A percentile compares a stretch with the other conserved stretches of the same genome.
phyloP scores from a whole-genome alignment of 1,139 yeast genomes.

The Hanseniaspora gamundiae region DNA sequence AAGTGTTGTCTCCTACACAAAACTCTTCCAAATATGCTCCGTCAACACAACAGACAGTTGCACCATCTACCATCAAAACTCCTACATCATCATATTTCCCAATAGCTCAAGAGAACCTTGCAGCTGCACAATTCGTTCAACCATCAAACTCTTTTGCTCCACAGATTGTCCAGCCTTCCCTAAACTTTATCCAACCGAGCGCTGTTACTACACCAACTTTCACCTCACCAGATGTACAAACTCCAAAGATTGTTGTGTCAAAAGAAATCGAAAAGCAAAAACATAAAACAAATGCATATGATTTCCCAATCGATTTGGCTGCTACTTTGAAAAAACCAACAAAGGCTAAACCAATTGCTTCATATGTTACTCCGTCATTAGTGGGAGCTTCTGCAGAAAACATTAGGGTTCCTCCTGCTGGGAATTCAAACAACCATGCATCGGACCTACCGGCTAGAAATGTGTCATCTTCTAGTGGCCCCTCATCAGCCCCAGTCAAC shows the following conservation, averaged over 20 bases:
- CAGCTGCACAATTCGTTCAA: not conserved
- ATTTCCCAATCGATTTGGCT: constrained; percentile 57
- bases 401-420: not conserved
- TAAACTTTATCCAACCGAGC: not conserved
- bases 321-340: constrained; percentile 21
- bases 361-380: constrained; percentile 5
- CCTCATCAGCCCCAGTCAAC: constrained; percentile 28
- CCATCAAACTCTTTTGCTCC: not conserved
- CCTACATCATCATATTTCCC: constrained; percentile 5
- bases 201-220: not conserved
- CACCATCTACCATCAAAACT: constrained; percentile 2
- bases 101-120: not conserved
- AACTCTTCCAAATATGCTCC: constrained; percentile 10
- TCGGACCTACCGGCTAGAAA: constrained; percentile 9
- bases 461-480: constrained; percentile 12
- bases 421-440: constrained; percentile 2
- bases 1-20: constrained; percentile 1
- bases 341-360: constrained; percentile 25
- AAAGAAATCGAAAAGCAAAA: constrained; percentile 34
- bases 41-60: not conserved
- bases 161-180: constrained; percentile 2
- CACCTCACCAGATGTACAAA: constrained; percentile 5
- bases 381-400: constrained; percentile 6
- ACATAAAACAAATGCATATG: constrained; percentile 63
- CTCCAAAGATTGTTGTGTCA: constrained; percentile 15